Percentiles rank a stretch among this genome's conserved stretches.
Conservation (phyloP, 2,329 filamentous ascomycete species). For the Corynespora cassiicola region DNA sequence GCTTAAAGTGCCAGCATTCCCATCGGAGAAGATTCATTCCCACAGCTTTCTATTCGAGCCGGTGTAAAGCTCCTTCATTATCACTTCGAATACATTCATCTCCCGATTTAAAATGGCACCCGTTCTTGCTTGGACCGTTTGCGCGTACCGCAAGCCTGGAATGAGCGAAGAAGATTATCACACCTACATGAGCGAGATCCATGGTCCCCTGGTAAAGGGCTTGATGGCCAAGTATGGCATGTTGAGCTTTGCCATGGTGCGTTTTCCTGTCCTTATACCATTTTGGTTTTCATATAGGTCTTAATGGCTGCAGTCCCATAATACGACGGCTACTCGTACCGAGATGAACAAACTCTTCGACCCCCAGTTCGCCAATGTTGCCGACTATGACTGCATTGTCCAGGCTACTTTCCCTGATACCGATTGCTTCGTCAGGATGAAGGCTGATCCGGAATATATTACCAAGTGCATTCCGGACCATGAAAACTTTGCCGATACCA, state of each 20-base stretch:
- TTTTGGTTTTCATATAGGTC: constrained; percentile 1
- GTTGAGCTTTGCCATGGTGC: constrained; percentile 36
- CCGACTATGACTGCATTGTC: constrained; percentile 40
- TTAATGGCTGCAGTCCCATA: constrained; percentile 26
- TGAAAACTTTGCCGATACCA: constrained; percentile 38
- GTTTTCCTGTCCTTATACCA: constrained; percentile 5
- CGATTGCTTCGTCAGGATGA: constrained; percentile 35
- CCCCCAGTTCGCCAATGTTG: constrained; percentile 28
- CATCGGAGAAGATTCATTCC: too few species aligned
- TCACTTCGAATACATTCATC: background rate
- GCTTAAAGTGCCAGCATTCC: too few species aligned
- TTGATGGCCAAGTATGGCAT: constrained; percentile 39
- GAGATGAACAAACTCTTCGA: constrained; percentile 32
- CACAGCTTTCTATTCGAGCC: too few species aligned
- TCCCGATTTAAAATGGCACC: constrained; percentile 14
- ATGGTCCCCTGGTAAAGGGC: constrained; percentile 29
- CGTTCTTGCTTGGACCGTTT: constrained; percentile 31
- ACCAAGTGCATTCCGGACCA: constrained; percentile 37
- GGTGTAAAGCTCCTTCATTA: background rate
- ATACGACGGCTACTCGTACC: constrained; percentile 26
- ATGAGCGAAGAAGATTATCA: constrained; percentile 38
- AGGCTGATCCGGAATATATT: constrained; percentile 35
- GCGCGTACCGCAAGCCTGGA: constrained; percentile 35
- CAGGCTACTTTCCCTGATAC: constrained; percentile 40
- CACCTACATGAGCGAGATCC: constrained; percentile 28